Percentiles rank a stretch among this genome's conserved stretches.
These are phyloP conservation scores for Flaveria linearis DNA, from an alignment of 129 eudicot genomes.

Conservation along the genomic window DNA sequence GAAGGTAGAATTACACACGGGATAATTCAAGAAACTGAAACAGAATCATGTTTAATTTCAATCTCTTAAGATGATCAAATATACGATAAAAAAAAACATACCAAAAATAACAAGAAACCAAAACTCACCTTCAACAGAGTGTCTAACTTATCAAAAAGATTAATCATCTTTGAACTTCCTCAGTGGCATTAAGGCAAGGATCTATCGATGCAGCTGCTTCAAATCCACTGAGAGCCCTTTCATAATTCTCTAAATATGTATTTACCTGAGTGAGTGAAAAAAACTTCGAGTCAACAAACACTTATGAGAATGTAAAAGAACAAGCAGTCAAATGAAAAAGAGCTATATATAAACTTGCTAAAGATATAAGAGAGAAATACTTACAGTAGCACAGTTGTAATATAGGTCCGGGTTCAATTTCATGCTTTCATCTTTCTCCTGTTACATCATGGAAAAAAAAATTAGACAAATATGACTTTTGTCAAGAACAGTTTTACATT, in stretches of 20 bases:
- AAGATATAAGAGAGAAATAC: slow-evolving; percentile 23
- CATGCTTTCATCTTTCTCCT: slow-evolving; percentile 97
- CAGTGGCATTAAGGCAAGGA: slow-evolving; percentile 81
- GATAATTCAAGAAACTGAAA: background rate
- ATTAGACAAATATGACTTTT: slow-evolving; percentile 20
- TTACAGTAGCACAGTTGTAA: slow-evolving; percentile 86
- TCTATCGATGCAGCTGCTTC: slow-evolving; percentile 89
- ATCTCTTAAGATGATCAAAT: background rate
- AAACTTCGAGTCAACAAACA: background rate
- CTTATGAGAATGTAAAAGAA: slow-evolving; percentile 1
- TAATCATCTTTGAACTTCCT: slow-evolving; percentile 73
- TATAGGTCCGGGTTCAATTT: slow-evolving; percentile 83
- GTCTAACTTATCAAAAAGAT: slow-evolving; percentile 83
- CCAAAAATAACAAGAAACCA: background rate
- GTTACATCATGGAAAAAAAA: slow-evolving; percentile 29
- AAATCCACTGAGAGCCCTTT: slow-evolving; percentile 95
- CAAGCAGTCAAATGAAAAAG: slow-evolving; percentile 3
- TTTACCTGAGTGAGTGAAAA: slow-evolving; percentile 52
- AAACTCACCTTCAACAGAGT: slow-evolving; percentile 54
- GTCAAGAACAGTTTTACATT: background rate
- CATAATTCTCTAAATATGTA: slow-evolving; percentile 85
- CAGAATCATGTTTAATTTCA: background rate
- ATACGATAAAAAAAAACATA: background rate
- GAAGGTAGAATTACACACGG: background rate
- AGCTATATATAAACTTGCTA: background rate